Conservation (phyloP, 768 basidiomycete genomes). For the Hydnum rufescens region DNA sequence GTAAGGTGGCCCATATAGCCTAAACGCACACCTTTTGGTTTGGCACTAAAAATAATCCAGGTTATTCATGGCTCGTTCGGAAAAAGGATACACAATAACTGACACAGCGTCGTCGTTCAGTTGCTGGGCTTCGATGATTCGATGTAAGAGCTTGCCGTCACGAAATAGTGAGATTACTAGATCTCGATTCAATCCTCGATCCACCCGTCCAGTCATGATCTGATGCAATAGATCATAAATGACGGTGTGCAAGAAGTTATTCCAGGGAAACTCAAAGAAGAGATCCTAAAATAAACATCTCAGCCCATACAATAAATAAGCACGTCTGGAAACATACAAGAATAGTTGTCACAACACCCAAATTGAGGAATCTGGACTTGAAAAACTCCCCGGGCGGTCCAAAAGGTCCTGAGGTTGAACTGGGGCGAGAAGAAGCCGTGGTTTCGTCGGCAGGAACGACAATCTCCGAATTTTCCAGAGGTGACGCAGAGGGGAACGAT, state of each 20-base stretch:
- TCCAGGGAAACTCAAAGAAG: constrained; percentile 92
- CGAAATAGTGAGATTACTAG: constrained; percentile 67
- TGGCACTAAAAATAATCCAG: constrained; percentile 33
- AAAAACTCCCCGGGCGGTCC: constrained; percentile 44
- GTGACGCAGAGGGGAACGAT: not conserved
- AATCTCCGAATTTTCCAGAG: not conserved
- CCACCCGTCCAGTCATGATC: constrained; percentile 73
- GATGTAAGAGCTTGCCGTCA: constrained; percentile 65
- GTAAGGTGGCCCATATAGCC: constrained; percentile 97
- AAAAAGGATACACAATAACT: constrained; percentile 9
- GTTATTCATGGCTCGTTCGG: not conserved
- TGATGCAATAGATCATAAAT: constrained; percentile 95
- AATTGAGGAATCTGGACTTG: constrained; percentile 58
- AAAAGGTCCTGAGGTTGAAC: not conserved
- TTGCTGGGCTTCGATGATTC: constrained; percentile 73
- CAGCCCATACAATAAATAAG: not conserved
- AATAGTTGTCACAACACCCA: constrained; percentile 51
- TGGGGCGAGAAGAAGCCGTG: not conserved
- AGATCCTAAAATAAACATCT: constrained; percentile 40
- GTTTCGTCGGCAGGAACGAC: not conserved
- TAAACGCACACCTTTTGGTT: constrained; percentile 58
- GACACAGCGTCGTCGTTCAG: constrained; percentile 61
- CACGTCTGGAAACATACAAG: constrained; percentile 34
- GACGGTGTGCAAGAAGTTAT: constrained; percentile 92
- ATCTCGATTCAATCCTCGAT: constrained; percentile 49